A percentile compares a stretch with the other conserved stretches of the same genome.
Evolutionary conservation across 75 land plant species (phyloP).

Genomic region (Gnetum montanum): DNA sequence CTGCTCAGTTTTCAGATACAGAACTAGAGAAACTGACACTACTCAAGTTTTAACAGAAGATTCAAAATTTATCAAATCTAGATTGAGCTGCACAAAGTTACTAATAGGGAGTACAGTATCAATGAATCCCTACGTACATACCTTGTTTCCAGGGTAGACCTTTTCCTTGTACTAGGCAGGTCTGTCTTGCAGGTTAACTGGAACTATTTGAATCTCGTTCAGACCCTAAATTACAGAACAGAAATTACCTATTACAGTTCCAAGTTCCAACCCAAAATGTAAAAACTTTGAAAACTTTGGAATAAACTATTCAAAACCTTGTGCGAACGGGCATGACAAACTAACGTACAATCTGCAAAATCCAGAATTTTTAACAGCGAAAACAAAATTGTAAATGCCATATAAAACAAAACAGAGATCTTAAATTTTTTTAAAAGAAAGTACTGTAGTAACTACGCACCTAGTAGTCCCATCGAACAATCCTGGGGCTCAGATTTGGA

Average conservation of each 20-base stretch:
- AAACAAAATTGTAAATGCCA: background rate
- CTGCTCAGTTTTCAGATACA: no score
- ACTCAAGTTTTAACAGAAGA: no score
- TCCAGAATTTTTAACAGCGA: background rate
- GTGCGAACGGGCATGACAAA: constrained; percentile 23
- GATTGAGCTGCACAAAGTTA: no score
- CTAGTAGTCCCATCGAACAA: constrained; percentile 64
- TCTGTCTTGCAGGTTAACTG: constrained; percentile 12
- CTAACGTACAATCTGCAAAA: constrained; percentile 18
- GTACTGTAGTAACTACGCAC: constrained; percentile 9
- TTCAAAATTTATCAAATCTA: no score
- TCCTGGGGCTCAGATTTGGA: constrained; percentile 43
- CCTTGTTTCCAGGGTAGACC: constrained; percentile 32
- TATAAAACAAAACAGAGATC: background rate
- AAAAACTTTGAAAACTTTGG: background rate
- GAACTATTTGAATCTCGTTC: constrained; percentile 22
- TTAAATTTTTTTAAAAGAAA: background rate
- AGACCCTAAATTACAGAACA: constrained; percentile 29
- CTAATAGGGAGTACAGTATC: no score
- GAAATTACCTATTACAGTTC: no score
- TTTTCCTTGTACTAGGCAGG: constrained; percentile 22
- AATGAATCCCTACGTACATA: no score
- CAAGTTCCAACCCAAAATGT: background rate
- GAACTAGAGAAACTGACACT: no score
- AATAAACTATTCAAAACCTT: background rate